Base-by-base conservation (phyloP, 345 rosid genomes). In the Hypericum androsaemum region DNA sequence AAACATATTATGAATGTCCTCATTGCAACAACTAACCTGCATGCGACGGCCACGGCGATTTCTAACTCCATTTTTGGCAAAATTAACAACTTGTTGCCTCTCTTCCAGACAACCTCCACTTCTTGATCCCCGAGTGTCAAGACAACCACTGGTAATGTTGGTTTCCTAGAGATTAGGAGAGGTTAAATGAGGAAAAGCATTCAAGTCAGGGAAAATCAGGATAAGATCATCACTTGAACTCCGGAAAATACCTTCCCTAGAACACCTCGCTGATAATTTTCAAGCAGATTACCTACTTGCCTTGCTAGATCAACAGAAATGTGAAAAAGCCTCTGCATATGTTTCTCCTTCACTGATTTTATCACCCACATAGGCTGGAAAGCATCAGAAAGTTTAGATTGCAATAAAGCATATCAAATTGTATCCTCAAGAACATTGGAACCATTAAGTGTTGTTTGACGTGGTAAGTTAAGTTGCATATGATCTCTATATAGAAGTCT, bases 261-360 rank as follows among this genome's bases (percentile, higher is more conserved):
- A 48, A 44, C 50, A 60, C 68, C 60, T 66, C 60, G 71, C 39
- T 74, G 86, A 64, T 61, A 32, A 65, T 74, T 77, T 57, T 90
- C 95, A 10, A 90, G 79, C 77, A 70, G 52, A 36, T 46, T 17
- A 15, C 82, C 95, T 8, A 90, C 71, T 54, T 82, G 89, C 71
- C 96, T 69, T 22, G 96, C 92, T 75, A 90, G 77, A 77, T 84
- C 98, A 73, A 88, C 77, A 52, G 98, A 87, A 58, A 84, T 62
- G 61, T 79, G 92, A 72, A 87, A 80, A 56, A 87, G 89, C 73
- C 95, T 72, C 74, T 81, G 92, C 57, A 62, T 47, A 63, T 66
- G 48, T 56, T 67, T 84, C 75, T 82, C 89, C 71, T 80, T 80
- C 6, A 72, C 79, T 53, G 96, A 76, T 78, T 87, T 90, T 53